phyloP scores from a whole-genome alignment of 805 yeast genomes.

The Metschnikowia kunwiensis region DNA sequence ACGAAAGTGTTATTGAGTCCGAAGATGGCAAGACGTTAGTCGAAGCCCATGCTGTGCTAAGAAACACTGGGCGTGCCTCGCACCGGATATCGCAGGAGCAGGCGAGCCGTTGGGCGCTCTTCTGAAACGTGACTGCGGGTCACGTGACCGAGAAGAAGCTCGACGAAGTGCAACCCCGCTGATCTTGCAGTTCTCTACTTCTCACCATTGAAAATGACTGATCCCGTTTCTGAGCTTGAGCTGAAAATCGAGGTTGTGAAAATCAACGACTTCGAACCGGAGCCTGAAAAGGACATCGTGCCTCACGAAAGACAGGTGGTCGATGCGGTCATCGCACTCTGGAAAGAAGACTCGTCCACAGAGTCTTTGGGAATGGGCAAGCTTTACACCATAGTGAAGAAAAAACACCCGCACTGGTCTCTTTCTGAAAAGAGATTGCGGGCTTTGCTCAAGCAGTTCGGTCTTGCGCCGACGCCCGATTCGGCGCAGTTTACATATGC shows the following conservation, averaged over 20 bases:
- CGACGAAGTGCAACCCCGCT: no score
- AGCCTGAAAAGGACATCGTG: conserved; percentile 26
- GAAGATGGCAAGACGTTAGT: conserved; percentile 55
- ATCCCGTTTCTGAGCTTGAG: conserved; percentile 4
- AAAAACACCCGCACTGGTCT: conserved; percentile 58
- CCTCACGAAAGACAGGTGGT: conserved; percentile 61
- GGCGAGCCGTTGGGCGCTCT: conserved; percentile 6
- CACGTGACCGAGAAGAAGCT: conserved; percentile 8
- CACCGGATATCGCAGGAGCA: background rate
- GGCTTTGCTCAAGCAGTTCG: conserved; percentile 52
- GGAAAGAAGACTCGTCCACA: conserved; percentile 65
- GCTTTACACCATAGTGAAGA: conserved; percentile 49
- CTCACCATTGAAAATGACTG: no score
- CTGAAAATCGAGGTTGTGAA: conserved; percentile 33
- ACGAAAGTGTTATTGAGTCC: conserved; percentile 53
- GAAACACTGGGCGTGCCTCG: conserved; percentile 15
- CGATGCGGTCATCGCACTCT: conserved; percentile 56
- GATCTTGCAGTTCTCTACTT: no score
- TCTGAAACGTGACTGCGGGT: background rate
- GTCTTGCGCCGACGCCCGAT: conserved; percentile 37
- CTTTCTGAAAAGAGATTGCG: conserved; percentile 58
- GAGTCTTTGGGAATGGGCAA: conserved; percentile 56
- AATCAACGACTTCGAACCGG: conserved; percentile 32
- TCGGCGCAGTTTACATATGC: conserved; percentile 49
- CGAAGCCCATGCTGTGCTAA: conserved; percentile 49